Percentiles rank a stretch among this genome's conserved stretches.
phyloP scores from a whole-genome alignment of 306 rosid genomes.

The Prunus mume region DNA sequence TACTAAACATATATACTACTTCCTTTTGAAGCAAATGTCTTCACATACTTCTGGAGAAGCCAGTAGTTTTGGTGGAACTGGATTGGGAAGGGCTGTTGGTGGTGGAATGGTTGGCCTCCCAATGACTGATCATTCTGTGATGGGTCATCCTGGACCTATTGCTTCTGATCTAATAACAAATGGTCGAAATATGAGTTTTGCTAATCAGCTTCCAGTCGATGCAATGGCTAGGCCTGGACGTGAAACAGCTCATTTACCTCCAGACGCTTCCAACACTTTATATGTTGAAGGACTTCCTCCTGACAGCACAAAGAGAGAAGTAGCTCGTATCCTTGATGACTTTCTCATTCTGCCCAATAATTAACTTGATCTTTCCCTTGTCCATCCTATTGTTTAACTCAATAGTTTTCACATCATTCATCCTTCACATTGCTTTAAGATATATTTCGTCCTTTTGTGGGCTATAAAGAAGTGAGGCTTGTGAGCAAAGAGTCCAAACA shows the following conservation, averaged over 20 bases:
- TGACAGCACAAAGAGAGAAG: constrained; percentile 80
- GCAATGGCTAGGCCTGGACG: constrained; percentile 58
- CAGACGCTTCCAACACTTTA: constrained; percentile 85
- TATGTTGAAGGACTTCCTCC: constrained; percentile 93
- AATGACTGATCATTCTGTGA: constrained; percentile 50
- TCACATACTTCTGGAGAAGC: constrained; percentile 68
- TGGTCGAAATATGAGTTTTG: constrained; percentile 50
- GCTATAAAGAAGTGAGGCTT: constrained; percentile 89
- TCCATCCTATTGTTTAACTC: not conserved
- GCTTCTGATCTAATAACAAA: constrained; percentile 60
- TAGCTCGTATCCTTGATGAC: constrained; percentile 77
- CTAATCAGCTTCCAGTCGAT: constrained; percentile 61
- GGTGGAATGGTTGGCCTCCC: constrained; percentile 51
- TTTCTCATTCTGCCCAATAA: constrained; percentile 9
- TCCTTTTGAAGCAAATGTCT: constrained; percentile 59
- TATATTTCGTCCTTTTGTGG: constrained; percentile 94
- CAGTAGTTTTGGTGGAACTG: constrained; percentile 51
- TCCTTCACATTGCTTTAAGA: constrained; percentile 48
- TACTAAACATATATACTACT: constrained; percentile 30
- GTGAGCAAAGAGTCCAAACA: constrained; percentile 83
- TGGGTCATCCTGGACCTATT: constrained; percentile 50
- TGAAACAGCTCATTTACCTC: constrained; percentile 73
- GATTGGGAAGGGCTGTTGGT: constrained; percentile 51
- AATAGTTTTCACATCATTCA: constrained; percentile 10
- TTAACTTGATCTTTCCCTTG: constrained; percentile 15